Evolutionary conservation across 176 grass and related monocot genomes (phyloP), one percentile per base, ranked within the genome.

Genomic region (Metroxylon sagu): DNA sequence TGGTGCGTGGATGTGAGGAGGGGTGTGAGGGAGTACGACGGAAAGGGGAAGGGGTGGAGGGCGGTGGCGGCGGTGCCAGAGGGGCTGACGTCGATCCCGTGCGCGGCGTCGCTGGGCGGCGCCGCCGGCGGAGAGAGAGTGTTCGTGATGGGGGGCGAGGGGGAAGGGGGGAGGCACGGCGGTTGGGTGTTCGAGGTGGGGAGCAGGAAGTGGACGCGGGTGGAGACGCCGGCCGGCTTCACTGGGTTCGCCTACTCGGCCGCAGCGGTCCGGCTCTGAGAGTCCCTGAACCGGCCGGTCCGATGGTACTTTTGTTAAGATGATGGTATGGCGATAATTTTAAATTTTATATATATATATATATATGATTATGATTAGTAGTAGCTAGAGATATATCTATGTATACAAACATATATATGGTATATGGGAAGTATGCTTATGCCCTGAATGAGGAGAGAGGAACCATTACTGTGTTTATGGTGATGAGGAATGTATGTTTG

Each of bases 21-120:
- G 25, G 72, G 62, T 7, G 59, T 89, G 76, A 65, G 80, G 25
- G 76, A 80, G 1, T 89, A 71, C 76, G 69, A 73, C 10, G 71
- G 62, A 17, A 52, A 2, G 4, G 74, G 54, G 26, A 72, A 54
- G 53, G 76, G 61, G 23, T 77, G 81, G 81, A 74, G 17, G 60
- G 57, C 54, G 14, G 76, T 89, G 60, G 81, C 69, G 0, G 67
- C 61, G 64, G 55, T 73, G 48, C 77, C 85, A 27, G 62, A 66
- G 3, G 55, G 50, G 54, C 60, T 85, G 73, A 63, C 54, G 48
- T n/a, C 55, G 5, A 80, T 72, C 65, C 68, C 71, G 60, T 48
- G 71, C 60, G 73, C 77, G 17, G 77, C 63, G 5, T 60, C 31
- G 56, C 6, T 66, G 2, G 49, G 19, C 21, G 51, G 26, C 5